Evolutionary conservation across 2,329 filamentous ascomycete genomes (phyloP).

Genomic region (Arthroderma uncinatum): DNA sequence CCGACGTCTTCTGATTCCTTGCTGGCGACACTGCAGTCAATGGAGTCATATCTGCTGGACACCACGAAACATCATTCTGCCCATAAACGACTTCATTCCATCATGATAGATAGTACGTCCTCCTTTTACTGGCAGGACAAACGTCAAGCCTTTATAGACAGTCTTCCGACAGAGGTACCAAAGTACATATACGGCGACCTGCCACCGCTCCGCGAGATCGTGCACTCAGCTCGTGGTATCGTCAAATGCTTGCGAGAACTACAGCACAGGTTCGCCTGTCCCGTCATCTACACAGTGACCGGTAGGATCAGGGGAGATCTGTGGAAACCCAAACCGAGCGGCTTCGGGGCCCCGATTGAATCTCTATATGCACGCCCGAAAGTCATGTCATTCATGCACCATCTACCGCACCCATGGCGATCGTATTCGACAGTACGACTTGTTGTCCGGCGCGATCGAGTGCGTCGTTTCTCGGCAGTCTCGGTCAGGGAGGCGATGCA

Average conservation of each 20-base stretch:
- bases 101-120: constrained; percentile 46
- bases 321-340: constrained; percentile 9
- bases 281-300: constrained; percentile 29
- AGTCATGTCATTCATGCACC: constrained; percentile 23
- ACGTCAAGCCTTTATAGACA: constrained; percentile 31
- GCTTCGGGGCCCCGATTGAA: background rate
- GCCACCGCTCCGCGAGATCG: background rate
- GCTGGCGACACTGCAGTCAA: constrained; percentile 37
- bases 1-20: constrained; percentile 43
- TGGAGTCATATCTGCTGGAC: constrained; percentile 43
- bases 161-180: constrained; percentile 12
- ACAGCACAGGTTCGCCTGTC: constrained; percentile 30
- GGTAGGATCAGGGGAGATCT: constrained; percentile 15
- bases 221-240: constrained; percentile 10
- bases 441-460: constrained; percentile 26
- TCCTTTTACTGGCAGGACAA: constrained; percentile 47
- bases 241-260: constrained; percentile 23
- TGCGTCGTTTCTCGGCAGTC: constrained; percentile 27
- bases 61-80: constrained; percentile 36
- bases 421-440: constrained; percentile 29
- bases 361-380: background rate
- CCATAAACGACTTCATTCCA: constrained; percentile 36
- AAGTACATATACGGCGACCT: background rate
- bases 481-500: constrained; percentile 19
- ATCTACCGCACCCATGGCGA: constrained; percentile 31